Percentiles rank a stretch among this genome's conserved stretches.
These are phyloP conservation scores for Laguncularia racemosa DNA, from an alignment of 345 rosid genomes.

Conservation along the genomic window DNA sequence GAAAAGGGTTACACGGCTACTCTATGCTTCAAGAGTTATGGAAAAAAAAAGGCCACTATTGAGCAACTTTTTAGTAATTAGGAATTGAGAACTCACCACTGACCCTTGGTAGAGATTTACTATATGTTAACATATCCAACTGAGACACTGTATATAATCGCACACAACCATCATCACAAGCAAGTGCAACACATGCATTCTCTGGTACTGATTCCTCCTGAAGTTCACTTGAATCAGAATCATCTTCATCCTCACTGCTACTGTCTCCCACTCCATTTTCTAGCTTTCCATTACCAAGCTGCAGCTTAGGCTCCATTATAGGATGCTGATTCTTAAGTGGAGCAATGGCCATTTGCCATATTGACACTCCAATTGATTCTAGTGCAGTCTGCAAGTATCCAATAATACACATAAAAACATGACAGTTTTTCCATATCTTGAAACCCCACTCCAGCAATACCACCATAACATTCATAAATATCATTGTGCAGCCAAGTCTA, in stretches of 20 bases:
- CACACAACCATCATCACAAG: slow-evolving; percentile 88
- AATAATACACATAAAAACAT: slow-evolving; percentile 6
- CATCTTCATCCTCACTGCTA: slow-evolving; percentile 54
- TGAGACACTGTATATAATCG: slow-evolving; percentile 49
- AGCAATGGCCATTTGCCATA: slow-evolving; percentile 91
- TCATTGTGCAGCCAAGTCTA: not conserved
- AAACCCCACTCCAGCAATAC: not conserved
- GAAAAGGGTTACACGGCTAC: no score
- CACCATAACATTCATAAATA: no score
- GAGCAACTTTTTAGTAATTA: no score
- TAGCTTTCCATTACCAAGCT: slow-evolving; percentile 25
- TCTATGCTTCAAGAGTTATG: no score
- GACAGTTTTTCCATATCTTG: not conserved
- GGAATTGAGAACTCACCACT: slow-evolving; percentile 63
- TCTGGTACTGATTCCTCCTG: slow-evolving; percentile 23
- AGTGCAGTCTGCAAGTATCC: slow-evolving; percentile 48
- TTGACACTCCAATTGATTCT: slow-evolving; percentile 65
- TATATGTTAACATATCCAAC: slow-evolving; percentile 48
- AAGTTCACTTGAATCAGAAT: slow-evolving; percentile 37
- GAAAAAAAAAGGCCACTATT: no score
- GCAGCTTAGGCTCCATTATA: slow-evolving; percentile 22
- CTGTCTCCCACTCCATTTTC: slow-evolving; percentile 28
- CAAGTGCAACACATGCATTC: slow-evolving; percentile 52
- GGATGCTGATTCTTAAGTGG: slow-evolving; percentile 18
- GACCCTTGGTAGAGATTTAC: slow-evolving; percentile 81